These are phyloP conservation scores for Nannochloropsis granulata DNA, from an alignment of 108 stramenopile genomes.

Conservation along the genomic window DNA sequence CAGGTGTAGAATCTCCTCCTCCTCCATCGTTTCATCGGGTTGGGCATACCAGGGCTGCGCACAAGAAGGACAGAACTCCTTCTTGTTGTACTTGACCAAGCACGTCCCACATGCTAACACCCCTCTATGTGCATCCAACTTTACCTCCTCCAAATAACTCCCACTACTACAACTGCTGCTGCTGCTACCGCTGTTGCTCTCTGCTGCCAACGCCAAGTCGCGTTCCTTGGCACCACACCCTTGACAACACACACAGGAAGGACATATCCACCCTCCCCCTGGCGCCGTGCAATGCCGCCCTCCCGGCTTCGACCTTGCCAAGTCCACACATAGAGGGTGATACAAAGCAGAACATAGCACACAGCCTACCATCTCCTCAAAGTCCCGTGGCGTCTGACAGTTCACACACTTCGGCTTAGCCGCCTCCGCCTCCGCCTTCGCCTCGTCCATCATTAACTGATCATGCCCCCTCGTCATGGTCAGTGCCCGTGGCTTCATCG, in stretches of 20 bases:
- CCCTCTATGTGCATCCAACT: background rate
- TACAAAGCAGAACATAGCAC: background rate
- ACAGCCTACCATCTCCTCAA: background rate
- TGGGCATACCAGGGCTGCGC: constrained; percentile 48
- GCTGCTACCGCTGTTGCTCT: background rate
- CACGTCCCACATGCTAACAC: constrained; percentile 39
- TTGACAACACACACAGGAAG: background rate
- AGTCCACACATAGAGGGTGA: background rate
- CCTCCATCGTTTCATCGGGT: constrained; percentile 12
- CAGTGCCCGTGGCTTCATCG: background rate
- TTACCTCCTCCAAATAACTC: background rate
- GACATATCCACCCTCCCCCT: background rate
- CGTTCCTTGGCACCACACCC: background rate
- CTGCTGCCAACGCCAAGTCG: background rate
- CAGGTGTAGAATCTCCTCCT: constrained; percentile 26
- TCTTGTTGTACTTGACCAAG: constrained; percentile 31
- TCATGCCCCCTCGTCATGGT: background rate
- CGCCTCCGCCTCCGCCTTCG: background rate
- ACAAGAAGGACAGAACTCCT: constrained; percentile 48
- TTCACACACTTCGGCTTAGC: background rate
- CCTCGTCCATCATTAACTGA: background rate
- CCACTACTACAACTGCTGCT: background rate
- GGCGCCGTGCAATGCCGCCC: background rate
- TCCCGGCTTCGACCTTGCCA: background rate
- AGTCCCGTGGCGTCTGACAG: background rate